Evolutionary conservation across 805 yeast species (phyloP).

Genomic region (Candida easanensis): DNA sequence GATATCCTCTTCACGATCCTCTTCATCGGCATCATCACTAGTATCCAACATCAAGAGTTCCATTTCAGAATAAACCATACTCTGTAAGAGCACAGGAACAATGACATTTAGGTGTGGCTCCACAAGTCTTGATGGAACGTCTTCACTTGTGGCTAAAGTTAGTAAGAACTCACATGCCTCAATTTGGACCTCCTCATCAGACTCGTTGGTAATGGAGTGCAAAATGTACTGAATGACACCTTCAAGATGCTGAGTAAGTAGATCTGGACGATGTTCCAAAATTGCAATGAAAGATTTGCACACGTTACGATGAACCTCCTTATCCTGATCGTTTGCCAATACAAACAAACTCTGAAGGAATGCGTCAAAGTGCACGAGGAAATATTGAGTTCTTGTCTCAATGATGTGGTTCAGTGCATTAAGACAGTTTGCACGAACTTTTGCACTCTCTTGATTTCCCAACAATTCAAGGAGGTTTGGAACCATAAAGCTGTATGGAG

Average conservation of each 20-base stretch:
- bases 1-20: conserved; percentile 85
- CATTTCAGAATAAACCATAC: conserved; percentile 87
- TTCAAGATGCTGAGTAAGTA: conserved; percentile 70
- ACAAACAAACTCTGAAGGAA: conserved; percentile 62
- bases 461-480: conserved; percentile 60
- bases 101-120: conserved; percentile 57
- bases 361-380: conserved; percentile 62
- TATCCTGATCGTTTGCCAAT: conserved; percentile 61
- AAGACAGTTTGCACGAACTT: conserved; percentile 59
- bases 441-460: conserved; percentile 35
- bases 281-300: conserved; percentile 73
- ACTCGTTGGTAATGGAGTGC: conserved; percentile 60
- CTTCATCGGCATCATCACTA: conserved; percentile 72
- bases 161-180: conserved; percentile 93
- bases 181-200: conserved; percentile 72
- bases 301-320: conserved; percentile 65
- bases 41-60: conserved; percentile 69
- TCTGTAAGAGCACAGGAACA: conserved; percentile 72
- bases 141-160: conserved; percentile 57
- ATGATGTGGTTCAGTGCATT: conserved; percentile 76
- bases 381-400: conserved; percentile 62
- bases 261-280: conserved; percentile 77
- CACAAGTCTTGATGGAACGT: conserved; percentile 51
- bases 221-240: conserved; percentile 86
- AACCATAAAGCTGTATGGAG: conserved; percentile 67